Percentiles rank a stretch among this genome's conserved stretches.
Conservation (phyloP, 352 stramenopile genomes). For the Phytophthora megakarya region DNA sequence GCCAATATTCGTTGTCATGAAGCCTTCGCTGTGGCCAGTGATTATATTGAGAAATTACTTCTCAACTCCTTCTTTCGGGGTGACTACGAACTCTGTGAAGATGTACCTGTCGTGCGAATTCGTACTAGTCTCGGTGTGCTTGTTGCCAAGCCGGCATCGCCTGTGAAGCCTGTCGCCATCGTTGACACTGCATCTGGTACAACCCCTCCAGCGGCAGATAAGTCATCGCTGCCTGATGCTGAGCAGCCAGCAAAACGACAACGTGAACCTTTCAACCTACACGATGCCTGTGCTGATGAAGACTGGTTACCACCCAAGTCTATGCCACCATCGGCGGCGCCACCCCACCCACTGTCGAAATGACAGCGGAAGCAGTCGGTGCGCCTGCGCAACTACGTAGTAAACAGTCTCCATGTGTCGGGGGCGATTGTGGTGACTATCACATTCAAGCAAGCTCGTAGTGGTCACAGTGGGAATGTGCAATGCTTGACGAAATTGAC, state of each 20-base stretch:
- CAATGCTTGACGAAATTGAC: not conserved
- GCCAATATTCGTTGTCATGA: not conserved
- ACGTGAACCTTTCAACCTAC: too few species aligned
- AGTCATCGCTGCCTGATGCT: too few species aligned
- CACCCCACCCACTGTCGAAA: not conserved
- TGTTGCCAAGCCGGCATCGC: too few species aligned
- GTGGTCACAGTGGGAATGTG: not conserved
- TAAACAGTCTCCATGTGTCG: not conserved
- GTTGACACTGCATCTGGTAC: too few species aligned
- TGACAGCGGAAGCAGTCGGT: not conserved
- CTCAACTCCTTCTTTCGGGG: not conserved
- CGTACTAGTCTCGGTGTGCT: too few species aligned
- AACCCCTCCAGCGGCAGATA: too few species aligned
- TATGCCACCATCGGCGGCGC: too few species aligned
- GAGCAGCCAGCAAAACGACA: too few species aligned
- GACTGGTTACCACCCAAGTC: not conserved
- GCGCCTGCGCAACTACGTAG: not conserved
- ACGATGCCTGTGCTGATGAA: not conserved
- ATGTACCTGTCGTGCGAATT: conserved; percentile 1
- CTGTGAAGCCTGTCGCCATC: too few species aligned
- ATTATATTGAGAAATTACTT: not conserved
- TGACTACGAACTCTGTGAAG: not conserved
- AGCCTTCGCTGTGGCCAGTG: not conserved
- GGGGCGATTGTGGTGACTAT: not conserved
- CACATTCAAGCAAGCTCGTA: conserved; percentile 5